Conservation (phyloP, 805 yeast species). For the Ogataea kodamae region DNA sequence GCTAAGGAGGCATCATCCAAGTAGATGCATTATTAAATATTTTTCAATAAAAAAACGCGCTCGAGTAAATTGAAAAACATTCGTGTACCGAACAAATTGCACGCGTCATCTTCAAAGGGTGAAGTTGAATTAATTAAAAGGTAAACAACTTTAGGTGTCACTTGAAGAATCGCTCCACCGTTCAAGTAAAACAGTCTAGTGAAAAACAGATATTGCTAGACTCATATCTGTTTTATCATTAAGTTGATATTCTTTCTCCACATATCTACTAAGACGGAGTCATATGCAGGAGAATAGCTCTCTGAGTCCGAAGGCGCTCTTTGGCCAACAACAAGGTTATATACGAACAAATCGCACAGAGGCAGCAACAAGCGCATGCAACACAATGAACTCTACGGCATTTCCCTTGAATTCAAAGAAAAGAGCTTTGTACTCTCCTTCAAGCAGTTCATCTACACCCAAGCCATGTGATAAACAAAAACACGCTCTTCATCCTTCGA, state of each 20-base stretch:
- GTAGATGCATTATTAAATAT: no score
- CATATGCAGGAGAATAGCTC: constrained; percentile 8
- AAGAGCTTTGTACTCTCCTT: constrained; percentile 29
- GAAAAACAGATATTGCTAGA: no score
- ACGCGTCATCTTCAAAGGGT: constrained; percentile 5
- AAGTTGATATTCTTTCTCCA: no score
- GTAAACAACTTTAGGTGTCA: constrained; percentile 5
- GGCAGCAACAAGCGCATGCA: constrained; percentile 25
- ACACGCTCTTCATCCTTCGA: not conserved
- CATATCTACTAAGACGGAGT: no score
- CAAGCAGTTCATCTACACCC: constrained; percentile 21
- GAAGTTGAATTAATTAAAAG: constrained; percentile 4
- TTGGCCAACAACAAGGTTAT: constrained; percentile 6
- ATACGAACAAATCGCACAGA: constrained; percentile 9
- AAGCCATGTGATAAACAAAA: constrained; percentile 18
- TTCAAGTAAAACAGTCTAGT: not conserved
- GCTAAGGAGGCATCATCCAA: no score
- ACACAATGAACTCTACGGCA: constrained; percentile 26
- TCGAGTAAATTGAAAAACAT: no score
- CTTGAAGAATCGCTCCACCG: not conserved
- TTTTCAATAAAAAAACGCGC: not conserved
- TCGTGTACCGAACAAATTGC: constrained; percentile 3
- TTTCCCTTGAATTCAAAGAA: constrained; percentile 30
- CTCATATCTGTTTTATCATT: no score
- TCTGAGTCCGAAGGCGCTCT: constrained; percentile 5